Percentiles rank a stretch among this genome's conserved stretches.
phyloP scores from a whole-genome alignment of 441 rosid genomes.

The Manihot esculenta region DNA sequence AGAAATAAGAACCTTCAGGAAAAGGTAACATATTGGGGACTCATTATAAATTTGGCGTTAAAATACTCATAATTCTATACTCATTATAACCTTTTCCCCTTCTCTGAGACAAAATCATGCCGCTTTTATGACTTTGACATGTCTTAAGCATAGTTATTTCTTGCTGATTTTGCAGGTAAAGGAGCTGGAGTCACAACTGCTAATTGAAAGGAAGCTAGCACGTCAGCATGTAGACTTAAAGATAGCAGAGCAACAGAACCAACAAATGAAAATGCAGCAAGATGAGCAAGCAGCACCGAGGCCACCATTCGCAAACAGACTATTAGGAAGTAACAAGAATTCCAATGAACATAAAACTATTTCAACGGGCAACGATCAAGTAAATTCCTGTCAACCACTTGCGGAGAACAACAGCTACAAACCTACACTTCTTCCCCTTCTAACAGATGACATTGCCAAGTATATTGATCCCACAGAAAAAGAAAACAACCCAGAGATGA shows the following conservation, averaged over 20 bases:
- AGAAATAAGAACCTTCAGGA: constrained; percentile 80
- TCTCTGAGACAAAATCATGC: too few relatives aligned
- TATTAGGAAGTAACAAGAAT: constrained; percentile 42
- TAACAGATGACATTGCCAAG: constrained; percentile 42
- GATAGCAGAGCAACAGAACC: constrained; percentile 69
- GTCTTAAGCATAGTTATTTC: too few relatives aligned
- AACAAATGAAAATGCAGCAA: constrained; percentile 45
- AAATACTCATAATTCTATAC: background rate
- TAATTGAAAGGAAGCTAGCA: constrained; percentile 90
- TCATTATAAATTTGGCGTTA: background rate
- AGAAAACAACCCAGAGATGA: constrained; percentile 81
- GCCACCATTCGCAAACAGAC: constrained; percentile 51
- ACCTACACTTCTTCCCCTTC: constrained; percentile 35
- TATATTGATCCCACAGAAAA: constrained; percentile 56
- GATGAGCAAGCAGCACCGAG: constrained; percentile 57
- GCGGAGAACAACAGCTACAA: constrained; percentile 43
- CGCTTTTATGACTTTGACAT: too few relatives aligned
- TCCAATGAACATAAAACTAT: constrained; percentile 29
- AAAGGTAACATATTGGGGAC: constrained; percentile 48
- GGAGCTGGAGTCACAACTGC: constrained; percentile 87
- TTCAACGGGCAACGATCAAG: constrained; percentile 36
- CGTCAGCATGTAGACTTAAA: constrained; percentile 92
- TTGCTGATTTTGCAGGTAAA: constrained; percentile 50
- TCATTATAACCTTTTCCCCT: background rate
- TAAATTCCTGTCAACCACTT: constrained; percentile 35